These are phyloP conservation scores for Euphorbia schlechtendalii DNA, from an alignment of 441 rosid genomes.

Conservation along the genomic window DNA sequence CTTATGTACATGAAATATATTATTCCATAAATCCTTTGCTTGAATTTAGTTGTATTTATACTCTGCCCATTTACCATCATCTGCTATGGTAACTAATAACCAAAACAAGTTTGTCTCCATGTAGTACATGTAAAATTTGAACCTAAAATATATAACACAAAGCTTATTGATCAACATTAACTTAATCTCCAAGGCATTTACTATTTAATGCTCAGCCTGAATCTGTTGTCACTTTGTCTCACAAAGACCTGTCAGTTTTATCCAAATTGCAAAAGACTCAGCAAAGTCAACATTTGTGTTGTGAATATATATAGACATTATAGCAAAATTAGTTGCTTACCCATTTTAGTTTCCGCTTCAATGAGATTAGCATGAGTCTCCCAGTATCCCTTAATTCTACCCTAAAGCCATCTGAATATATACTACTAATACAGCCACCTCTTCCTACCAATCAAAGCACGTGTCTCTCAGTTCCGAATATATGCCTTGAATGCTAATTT, in stretches of 20 bases:
- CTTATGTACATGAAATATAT: not conserved
- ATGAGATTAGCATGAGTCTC: not conserved
- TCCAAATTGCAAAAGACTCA: not conserved
- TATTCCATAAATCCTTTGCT: not conserved
- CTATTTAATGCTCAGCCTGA: not conserved
- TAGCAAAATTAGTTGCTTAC: not conserved
- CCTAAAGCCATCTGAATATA: no score
- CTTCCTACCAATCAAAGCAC: no score
- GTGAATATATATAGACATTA: not conserved
- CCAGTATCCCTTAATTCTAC: no score
- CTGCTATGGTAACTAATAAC: not conserved
- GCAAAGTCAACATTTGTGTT: not conserved
- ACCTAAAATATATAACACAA: not conserved
- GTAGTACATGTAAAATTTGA: not conserved
- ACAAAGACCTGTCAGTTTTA: not conserved
- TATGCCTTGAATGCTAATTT: no score
- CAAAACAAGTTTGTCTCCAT: not conserved
- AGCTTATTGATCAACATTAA: not conserved
- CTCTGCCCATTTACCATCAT: not conserved
- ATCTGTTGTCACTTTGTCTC: not conserved
- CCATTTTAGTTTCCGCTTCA: not conserved
- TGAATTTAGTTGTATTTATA: not conserved
- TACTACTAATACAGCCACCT: no score
- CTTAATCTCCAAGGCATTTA: constrained; percentile 2
- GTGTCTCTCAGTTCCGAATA: no score